A percentile compares a stretch with the other conserved stretches of the same genome.
These are phyloP conservation scores for Cichorium intybus DNA, from an alignment of 140 eudicot genomes.

Conservation along the genomic window DNA sequence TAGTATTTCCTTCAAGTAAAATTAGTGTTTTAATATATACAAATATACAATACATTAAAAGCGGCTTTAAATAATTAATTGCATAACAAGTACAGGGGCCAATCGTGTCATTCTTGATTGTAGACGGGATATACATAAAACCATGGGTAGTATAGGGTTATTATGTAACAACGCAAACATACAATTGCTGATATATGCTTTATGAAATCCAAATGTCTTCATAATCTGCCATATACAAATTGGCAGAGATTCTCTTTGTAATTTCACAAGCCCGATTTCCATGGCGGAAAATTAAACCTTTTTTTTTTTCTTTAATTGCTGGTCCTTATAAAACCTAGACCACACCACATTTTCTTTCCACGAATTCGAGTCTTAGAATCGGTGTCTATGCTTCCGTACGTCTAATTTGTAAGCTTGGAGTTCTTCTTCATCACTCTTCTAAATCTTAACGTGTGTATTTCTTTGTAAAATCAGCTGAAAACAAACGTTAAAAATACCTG, in stretches of 20 bases:
- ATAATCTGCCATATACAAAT: slow-evolving; percentile 2
- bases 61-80: neutral
- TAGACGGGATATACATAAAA: neutral
- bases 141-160: neutral
- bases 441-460: neutral
- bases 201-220: slow-evolving; percentile 2
- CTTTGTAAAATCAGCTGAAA: neutral
- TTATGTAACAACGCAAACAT: neutral
- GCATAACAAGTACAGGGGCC: slow-evolving; percentile 1
- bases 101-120: neutral
- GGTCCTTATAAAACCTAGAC: slow-evolving; percentile 4
- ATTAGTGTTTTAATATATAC: no score
- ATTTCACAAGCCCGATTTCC: neutral
- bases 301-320: neutral
- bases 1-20: no score
- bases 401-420: slow-evolving; percentile 25
- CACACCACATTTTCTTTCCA: slow-evolving; percentile 15
- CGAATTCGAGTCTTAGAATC: slow-evolving; percentile 3
- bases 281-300: neutral
- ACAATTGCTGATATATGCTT: neutral
- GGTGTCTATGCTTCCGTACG: neutral
- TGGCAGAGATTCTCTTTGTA: neutral
- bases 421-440: slow-evolving; percentile 10
- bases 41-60: no score
- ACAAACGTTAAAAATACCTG: neutral